Evolutionary conservation across 2,329 filamentous ascomycete species (phyloP).

Genomic region (Kalmusia sp.): DNA sequence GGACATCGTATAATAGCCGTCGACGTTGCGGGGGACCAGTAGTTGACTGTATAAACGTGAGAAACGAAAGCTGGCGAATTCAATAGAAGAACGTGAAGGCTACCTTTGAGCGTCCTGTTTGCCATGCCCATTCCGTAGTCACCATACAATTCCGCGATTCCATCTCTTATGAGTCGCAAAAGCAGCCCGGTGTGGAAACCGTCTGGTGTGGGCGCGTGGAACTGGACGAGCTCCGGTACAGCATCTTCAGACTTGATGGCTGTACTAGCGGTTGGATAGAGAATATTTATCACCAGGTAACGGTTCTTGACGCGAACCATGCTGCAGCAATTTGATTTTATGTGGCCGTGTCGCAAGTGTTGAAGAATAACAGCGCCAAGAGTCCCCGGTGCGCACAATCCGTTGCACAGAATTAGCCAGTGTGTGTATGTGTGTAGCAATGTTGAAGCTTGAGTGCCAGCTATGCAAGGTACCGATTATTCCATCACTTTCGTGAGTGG

Average conservation of each 20-base stretch:
- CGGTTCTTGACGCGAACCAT: constrained; percentile 98
- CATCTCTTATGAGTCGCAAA: constrained; percentile 65
- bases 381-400: not conserved
- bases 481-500: not conserved
- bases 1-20: constrained; percentile 90
- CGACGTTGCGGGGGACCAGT: constrained; percentile 88
- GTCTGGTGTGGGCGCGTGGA: constrained; percentile 80
- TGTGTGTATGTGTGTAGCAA: too few species aligned
- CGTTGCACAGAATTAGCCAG: not conserved
- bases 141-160: constrained; percentile 58
- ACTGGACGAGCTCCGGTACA: constrained; percentile 69
- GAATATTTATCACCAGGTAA: constrained; percentile 92
- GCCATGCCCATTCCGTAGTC: constrained; percentile 85
- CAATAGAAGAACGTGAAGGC: constrained; percentile 9
- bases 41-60: constrained; percentile 74
- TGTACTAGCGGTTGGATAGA: constrained; percentile 72
- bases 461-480: too few species aligned
- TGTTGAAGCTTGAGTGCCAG: too few species aligned
- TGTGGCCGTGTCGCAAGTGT: too few species aligned
- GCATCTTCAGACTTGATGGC: constrained; percentile 38
- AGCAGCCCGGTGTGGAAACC: constrained; percentile 72
- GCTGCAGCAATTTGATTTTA: too few species aligned
- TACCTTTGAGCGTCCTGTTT: constrained; percentile 73
- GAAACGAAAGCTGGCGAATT: not conserved
- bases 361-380: not conserved